Conservation (phyloP, 116 monocot genomes). For the Zostera marina region DNA sequence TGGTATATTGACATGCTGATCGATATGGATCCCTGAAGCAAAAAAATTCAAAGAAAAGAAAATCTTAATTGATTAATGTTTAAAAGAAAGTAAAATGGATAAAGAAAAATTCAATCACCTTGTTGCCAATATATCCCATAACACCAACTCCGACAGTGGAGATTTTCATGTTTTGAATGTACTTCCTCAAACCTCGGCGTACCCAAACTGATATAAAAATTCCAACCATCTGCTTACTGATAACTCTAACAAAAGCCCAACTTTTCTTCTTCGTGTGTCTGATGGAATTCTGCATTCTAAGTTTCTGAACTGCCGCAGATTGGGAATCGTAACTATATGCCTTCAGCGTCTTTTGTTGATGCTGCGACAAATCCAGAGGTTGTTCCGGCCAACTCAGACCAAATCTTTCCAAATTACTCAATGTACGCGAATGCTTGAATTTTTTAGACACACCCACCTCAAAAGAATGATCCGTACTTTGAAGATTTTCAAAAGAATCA, state of each 20-base stretch:
- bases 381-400: conserved; percentile 55
- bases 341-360: too few species aligned
- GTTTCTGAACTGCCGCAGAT: background rate
- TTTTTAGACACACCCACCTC: too few species aligned
- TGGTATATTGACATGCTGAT: conserved; percentile 20
- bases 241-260: conserved; percentile 59
- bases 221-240: conserved; percentile 77
- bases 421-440: conserved; percentile 14
- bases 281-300: conserved; percentile 13
- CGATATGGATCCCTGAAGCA: conserved; percentile 16
- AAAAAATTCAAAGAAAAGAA: background rate
- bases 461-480: too few species aligned
- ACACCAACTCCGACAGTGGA: conserved; percentile 53
- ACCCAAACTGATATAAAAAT: conserved; percentile 53
- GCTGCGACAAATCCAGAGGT: conserved; percentile 20
- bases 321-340: too few species aligned
- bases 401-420: conserved; percentile 42
- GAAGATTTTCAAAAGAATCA: too few species aligned
- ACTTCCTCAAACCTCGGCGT: conserved; percentile 20
- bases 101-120: conserved; percentile 11
- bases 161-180: conserved; percentile 47
- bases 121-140: conserved; percentile 72
- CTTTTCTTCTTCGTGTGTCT: conserved; percentile 23
- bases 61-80: background rate
- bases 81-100: background rate